Percentiles rank a stretch among this genome's conserved stretches.
These are phyloP conservation scores for Penicillium brasilianum DNA, from an alignment of 2,329 filamentous ascomycete genomes.

Conservation along the genomic window DNA sequence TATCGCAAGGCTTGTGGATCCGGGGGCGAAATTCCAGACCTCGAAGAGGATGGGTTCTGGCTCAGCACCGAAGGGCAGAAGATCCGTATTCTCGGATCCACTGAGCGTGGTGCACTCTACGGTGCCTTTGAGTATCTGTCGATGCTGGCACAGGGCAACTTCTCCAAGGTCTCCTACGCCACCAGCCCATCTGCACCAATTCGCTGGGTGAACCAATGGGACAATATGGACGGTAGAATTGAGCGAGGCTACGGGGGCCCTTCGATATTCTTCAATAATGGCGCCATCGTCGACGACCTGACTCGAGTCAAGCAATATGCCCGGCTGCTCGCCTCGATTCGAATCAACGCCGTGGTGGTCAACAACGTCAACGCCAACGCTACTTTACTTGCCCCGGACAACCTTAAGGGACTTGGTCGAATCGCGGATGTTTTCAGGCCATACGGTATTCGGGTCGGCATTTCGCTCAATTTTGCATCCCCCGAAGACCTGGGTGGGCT, in stretches of 20 bases:
- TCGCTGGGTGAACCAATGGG: constrained; percentile 75
- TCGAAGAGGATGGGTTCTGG: constrained; percentile 61
- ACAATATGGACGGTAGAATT: constrained; percentile 70
- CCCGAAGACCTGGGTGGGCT: constrained; percentile 63
- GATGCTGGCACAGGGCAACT: constrained; percentile 64
- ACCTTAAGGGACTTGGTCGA: constrained; percentile 65
- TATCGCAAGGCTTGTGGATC: constrained; percentile 34
- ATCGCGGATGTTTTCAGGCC: constrained; percentile 70
- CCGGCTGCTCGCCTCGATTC: constrained; percentile 68
- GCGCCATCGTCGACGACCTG: constrained; percentile 61
- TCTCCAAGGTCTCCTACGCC: constrained; percentile 54
- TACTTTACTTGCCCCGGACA: constrained; percentile 59
- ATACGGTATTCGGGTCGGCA: constrained; percentile 68
- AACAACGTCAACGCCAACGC: constrained; percentile 76
- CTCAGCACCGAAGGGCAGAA: constrained; percentile 55
- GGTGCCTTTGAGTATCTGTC: constrained; percentile 72
- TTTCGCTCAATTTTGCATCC: constrained; percentile 72
- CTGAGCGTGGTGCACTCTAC: constrained; percentile 69
- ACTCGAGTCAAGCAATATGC: constrained; percentile 67
- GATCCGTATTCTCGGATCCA: constrained; percentile 53
- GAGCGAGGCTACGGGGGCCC: constrained; percentile 71
- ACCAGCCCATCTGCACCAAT: constrained; percentile 66
- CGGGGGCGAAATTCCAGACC: constrained; percentile 26
- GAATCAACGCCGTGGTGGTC: constrained; percentile 69
- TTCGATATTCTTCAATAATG: constrained; percentile 71